These are phyloP conservation scores for Flaveria bidentis DNA, from an alignment of 129 eudicot genomes.

Conservation along the genomic window DNA sequence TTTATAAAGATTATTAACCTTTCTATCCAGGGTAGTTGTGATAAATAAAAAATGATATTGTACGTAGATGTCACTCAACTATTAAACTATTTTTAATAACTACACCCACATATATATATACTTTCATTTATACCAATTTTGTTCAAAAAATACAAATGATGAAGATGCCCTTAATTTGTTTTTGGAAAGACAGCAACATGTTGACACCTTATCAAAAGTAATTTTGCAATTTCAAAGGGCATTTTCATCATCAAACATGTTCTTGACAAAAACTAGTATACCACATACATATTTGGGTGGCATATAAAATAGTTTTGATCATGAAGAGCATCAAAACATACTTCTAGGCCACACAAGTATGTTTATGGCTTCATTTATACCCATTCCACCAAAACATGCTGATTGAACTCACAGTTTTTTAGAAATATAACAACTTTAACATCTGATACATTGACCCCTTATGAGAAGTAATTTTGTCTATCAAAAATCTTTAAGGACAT, in stretches of 20 bases:
- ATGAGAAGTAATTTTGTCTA: background rate
- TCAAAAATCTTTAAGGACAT: background rate
- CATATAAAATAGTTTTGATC: background rate
- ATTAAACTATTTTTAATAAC: background rate
- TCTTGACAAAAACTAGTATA: background rate
- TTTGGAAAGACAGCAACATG: background rate
- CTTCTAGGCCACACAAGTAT: background rate
- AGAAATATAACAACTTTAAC: background rate
- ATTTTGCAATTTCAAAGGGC: background rate
- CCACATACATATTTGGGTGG: background rate
- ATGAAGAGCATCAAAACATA: background rate
- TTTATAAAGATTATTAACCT: background rate
- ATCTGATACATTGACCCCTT: background rate
- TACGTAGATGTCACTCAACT: background rate
- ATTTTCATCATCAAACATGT: background rate
- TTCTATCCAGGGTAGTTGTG: background rate
- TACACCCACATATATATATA: background rate
- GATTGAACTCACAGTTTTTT: too few species aligned
- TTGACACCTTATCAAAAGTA: background rate
- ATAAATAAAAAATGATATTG: background rate
- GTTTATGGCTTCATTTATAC: background rate
- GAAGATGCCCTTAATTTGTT: background rate
- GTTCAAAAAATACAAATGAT: background rate
- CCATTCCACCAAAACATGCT: background rate
- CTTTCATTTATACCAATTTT: background rate